Percentiles rank a stretch among this genome's conserved stretches.
Evolutionary conservation across 192 early-diverging fungal species (phyloP).

Genomic region (Helicostylum pulchrum): DNA sequence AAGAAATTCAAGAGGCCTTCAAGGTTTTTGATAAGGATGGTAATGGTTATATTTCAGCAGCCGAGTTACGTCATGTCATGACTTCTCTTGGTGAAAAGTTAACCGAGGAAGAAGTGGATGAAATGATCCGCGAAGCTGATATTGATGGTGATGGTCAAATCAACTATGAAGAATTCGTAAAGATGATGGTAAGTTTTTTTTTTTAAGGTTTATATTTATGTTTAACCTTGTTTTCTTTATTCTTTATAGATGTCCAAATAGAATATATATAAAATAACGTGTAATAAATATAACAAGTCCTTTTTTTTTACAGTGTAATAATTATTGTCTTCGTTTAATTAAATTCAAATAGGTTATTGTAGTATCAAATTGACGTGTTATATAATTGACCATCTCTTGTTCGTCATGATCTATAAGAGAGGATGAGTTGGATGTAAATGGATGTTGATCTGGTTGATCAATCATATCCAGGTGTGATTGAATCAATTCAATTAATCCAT

Average conservation of each 20-base stretch:
- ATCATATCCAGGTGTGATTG: constrained; percentile 73
- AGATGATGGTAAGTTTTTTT: constrained; percentile 58
- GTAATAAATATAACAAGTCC: not conserved
- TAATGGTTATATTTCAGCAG: constrained; percentile 83
- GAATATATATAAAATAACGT: not conserved
- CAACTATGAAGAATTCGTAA: constrained; percentile 90
- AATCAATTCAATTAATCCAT: constrained; percentile 90
- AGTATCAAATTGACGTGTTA: not conserved
- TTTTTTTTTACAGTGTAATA: not conserved
- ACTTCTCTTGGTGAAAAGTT: constrained; percentile 66
- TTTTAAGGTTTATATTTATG: not conserved
- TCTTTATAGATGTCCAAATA: constrained; percentile 16
- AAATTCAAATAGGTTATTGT: not conserved
- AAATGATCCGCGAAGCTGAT: constrained; percentile 74
- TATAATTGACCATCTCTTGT: not conserved
- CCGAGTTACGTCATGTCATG: constrained; percentile 88
- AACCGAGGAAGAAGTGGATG: constrained; percentile 54
- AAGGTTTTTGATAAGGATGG: constrained; percentile 93
- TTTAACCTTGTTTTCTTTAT: not conserved
- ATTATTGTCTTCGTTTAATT: not conserved
- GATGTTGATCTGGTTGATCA: constrained; percentile 65
- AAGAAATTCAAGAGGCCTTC: constrained; percentile 93
- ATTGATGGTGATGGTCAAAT: constrained; percentile 87
- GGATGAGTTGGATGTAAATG: constrained; percentile 57
- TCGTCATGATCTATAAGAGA: constrained; percentile 45